Base-by-base conservation (phyloP, 495 filamentous ascomycete species). In the Talaromyces wortmannii region DNA sequence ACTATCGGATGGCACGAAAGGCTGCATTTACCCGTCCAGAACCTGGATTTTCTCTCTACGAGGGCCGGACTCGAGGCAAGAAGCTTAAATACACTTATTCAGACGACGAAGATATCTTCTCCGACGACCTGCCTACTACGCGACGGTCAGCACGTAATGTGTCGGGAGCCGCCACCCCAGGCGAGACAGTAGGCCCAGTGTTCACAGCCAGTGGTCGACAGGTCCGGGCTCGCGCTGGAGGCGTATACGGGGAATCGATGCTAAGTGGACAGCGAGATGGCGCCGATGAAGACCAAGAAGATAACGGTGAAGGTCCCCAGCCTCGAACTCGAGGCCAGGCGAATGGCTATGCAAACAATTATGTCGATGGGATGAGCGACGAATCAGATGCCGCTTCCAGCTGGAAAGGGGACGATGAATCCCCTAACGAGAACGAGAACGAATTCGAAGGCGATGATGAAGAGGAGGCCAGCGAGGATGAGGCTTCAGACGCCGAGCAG, bases 81-180 rank as follows among this genome's bases (percentile, higher is more conserved):
- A 86, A 91, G 45, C 86, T 96, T 69, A 95, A 89, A 65, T 98
- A 97, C 59, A 97, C 91, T 0, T 97, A 88, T 65, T 96, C 91
- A 0, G 91, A 96, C 44, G 91, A 96, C 42, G 90, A 95, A 61
- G 86, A 86, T 16, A 85, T 88, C 36, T 79, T 82, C 50, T 89
- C 88, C 2, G 90, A 95, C 65, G 84, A 82, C 23, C 75, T 81
- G 17, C 68, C 74, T 5, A 73, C 79, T 13, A 80, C 74, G 30
- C 83, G 90, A 52, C 82, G 88, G 40, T 96, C 91, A 0, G 83
- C 82, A 10, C 80, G 91, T 16, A 86, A 88, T 61, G 59, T 61
- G 0, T 90, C 90, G 3, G 80, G 83, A 4, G 77, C 83, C 16
- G 81, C 80, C 54, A 89, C 89, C 2, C 85, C 90, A 0, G 82